Conservation (phyloP, 805 yeast genomes). For the Candida boidinii region DNA sequence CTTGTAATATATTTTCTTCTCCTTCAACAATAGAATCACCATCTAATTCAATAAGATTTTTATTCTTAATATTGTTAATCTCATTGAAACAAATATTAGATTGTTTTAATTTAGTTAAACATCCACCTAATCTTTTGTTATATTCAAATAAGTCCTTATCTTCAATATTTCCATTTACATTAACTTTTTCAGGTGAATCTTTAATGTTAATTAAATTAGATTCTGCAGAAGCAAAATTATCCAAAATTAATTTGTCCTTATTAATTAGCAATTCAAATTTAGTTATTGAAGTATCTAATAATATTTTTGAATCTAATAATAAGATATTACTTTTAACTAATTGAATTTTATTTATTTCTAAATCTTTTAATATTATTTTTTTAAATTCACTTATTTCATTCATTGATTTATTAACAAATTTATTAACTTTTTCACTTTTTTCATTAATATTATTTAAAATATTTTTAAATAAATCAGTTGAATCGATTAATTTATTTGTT, state of each 20-base stretch:
- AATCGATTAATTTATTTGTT: constrained; percentile 4
- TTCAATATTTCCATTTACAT: neutral
- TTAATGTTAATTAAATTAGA: neutral
- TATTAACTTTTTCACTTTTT: constrained; percentile 2
- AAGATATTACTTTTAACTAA: constrained; percentile 18
- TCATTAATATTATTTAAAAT: constrained; percentile 2
- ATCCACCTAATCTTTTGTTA: too few relatives aligned
- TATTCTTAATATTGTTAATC: too few relatives aligned
- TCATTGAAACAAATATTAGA: too few relatives aligned
- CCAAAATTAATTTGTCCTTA: too few relatives aligned
- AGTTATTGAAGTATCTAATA: constrained; percentile 20
- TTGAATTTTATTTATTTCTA: constrained; percentile 14
- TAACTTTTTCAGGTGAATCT: too few relatives aligned
- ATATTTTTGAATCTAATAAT: constrained; percentile 15
- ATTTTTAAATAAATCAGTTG: neutral
- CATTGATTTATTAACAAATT: neutral
- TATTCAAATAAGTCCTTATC: too few relatives aligned
- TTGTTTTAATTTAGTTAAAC: too few relatives aligned
- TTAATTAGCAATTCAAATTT: constrained; percentile 14
- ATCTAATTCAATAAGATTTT: too few relatives aligned
- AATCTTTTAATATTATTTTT: constrained; percentile 6
- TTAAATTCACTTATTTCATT: constrained; percentile 1
- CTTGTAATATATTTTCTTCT: too few relatives aligned
- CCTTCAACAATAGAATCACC: too few relatives aligned
- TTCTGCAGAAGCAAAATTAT: neutral